A percentile compares a stretch with the other conserved stretches of the same genome.
Evolutionary conservation across 352 stramenopile species (phyloP).

Genomic region (Globisporangium carolinianum): DNA sequence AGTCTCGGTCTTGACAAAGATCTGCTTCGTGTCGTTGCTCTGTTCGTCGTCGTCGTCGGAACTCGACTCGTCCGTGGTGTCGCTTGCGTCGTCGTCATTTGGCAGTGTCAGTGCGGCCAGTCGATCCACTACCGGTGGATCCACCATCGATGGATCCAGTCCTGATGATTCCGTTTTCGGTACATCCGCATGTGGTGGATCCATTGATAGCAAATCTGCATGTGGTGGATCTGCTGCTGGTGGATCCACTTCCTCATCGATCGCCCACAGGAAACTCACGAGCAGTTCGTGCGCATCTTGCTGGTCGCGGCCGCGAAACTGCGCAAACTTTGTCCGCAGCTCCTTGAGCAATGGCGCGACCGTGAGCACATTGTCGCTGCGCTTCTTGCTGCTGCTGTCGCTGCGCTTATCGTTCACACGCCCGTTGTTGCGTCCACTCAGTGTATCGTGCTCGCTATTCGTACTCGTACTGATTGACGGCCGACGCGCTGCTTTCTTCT

Average conservation of each 20-base stretch:
- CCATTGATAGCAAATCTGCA: no score
- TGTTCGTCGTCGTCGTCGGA: no score
- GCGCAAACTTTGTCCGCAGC: slow-evolving; percentile 79
- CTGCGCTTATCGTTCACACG: neutral
- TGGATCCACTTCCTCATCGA: slow-evolving; percentile 67
- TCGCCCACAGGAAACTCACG: slow-evolving; percentile 87
- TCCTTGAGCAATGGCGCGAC: slow-evolving; percentile 57
- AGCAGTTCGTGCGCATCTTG: slow-evolving; percentile 97
- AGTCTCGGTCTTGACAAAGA: slow-evolving; percentile 60
- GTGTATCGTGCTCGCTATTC: slow-evolving; percentile 3
- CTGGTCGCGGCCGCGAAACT: slow-evolving; percentile 93
- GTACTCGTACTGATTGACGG: slow-evolving; percentile 8
- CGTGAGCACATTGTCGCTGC: slow-evolving; percentile 32
- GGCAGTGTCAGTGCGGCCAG: slow-evolving; percentile 10
- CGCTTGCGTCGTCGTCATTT: slow-evolving; percentile 15
- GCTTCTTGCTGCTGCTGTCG: slow-evolving; percentile 16
- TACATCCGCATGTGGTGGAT: no score
- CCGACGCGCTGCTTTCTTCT: slow-evolving; percentile 33
- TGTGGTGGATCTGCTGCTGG: slow-evolving; percentile 6
- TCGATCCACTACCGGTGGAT: neutral
- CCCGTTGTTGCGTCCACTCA: no score
- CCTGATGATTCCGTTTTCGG: no score
- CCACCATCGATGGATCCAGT: no score
- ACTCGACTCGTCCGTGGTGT: neutral
- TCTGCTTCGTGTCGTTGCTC: slow-evolving; percentile 29